Evolutionary conservation across 768 basidiomycete species (phyloP).

Genomic region (Termitomyces sp.): DNA sequence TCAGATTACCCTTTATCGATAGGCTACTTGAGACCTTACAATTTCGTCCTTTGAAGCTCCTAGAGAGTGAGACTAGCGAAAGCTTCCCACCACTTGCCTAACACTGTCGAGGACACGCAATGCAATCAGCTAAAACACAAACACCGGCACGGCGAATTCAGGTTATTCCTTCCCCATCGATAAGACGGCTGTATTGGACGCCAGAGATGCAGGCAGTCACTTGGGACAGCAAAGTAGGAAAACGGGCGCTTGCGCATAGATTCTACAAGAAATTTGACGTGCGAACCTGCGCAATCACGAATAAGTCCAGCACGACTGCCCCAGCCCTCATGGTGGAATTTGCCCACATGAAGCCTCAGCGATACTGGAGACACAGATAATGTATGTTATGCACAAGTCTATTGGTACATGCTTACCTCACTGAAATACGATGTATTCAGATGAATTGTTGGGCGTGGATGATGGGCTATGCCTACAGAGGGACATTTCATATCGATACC

Average conservation of each 20-base stretch:
- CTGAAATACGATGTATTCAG: background rate
- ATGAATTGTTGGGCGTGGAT: background rate
- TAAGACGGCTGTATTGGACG: accelerated
- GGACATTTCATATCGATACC: background rate
- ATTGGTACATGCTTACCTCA: background rate
- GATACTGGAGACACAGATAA: background rate
- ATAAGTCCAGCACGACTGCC: background rate
- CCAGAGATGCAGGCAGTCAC: background rate
- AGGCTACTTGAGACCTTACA: background rate
- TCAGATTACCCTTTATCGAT: background rate
- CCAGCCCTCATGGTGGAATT: background rate
- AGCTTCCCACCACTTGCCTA: too few species aligned
- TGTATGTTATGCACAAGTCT: background rate
- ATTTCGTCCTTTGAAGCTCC: background rate
- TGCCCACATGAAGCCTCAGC: background rate
- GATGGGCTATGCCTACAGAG: background rate
- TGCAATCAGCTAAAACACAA: background rate
- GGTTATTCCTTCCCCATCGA: too few species aligned
- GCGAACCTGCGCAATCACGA: background rate
- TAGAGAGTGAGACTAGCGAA: too few species aligned
- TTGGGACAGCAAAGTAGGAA: background rate
- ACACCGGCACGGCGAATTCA: background rate
- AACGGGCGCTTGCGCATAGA: background rate
- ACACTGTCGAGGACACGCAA: background rate
- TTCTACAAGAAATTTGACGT: background rate